phyloP scores from a whole-genome alignment of 1,284 basidiomycete species.

The Trichosporon faecale region DNA sequence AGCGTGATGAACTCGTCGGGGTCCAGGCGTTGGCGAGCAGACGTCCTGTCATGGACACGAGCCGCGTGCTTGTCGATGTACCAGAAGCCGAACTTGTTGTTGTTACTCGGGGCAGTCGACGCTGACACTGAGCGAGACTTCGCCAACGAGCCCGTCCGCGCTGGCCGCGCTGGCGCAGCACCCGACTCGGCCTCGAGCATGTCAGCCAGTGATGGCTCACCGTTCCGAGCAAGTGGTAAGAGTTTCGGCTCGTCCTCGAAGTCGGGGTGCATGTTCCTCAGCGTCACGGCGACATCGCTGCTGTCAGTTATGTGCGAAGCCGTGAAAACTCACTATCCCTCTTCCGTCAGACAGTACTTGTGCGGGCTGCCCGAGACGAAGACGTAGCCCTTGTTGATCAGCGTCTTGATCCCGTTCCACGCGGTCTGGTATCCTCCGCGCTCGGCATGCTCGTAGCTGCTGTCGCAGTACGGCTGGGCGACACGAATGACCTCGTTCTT shows the following conservation, averaged over 20 bases:
- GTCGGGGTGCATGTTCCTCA: constrained; percentile 38
- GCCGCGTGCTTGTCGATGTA: constrained; percentile 42
- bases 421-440: constrained; percentile 46
- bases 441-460: constrained; percentile 44
- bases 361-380: constrained; percentile 46
- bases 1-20: constrained; percentile 40
- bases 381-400: constrained; percentile 46
- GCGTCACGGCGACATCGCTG: constrained; percentile 41
- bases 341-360: constrained; percentile 46
- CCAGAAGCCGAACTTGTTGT: constrained; percentile 44
- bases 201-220: not conserved
- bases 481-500: constrained; percentile 42
- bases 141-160: not conserved
- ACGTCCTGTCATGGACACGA: not conserved
- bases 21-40: constrained; percentile 29
- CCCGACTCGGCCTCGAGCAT: not conserved
- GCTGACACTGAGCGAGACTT: not conserved
- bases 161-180: not conserved
- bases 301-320: not conserved
- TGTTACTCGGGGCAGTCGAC: not conserved
- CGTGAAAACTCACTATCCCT: constrained; percentile 44
- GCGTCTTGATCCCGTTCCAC: constrained; percentile 49
- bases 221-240: constrained; percentile 11
- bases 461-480: constrained; percentile 42
- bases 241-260: constrained; percentile 32